phyloP scores from a whole-genome alignment of 83 land plant genomes.

The Picea engelmannii region DNA sequence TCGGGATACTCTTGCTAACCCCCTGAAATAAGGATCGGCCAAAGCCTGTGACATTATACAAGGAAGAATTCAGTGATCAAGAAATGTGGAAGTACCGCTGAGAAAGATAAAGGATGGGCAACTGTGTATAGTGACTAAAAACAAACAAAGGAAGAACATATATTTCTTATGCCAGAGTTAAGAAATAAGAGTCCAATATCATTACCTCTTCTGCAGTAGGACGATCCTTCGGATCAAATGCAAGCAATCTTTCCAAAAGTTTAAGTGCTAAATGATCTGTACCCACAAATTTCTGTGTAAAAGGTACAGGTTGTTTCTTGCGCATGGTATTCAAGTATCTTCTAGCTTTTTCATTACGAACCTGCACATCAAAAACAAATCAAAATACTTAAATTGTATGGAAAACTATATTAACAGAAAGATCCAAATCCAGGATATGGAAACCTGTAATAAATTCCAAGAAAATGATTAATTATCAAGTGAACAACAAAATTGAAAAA shows the following conservation, averaged over 20 bases:
- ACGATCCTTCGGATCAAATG: slow-evolving; percentile 46
- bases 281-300: slow-evolving; percentile 31
- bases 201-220: slow-evolving; percentile 43
- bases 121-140: not conserved
- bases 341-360: slow-evolving; percentile 61
- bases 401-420: not conserved
- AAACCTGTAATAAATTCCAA: too few relatives aligned
- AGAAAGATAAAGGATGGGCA: not conserved
- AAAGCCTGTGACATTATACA: slow-evolving; percentile 48
- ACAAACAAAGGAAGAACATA: not conserved
- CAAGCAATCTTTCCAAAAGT: slow-evolving; percentile 29
- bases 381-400: not conserved
- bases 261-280: slow-evolving; percentile 35
- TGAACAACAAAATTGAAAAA: too few relatives aligned
- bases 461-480: too few relatives aligned
- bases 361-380: too few relatives aligned
- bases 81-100: not conserved
- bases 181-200: not conserved
- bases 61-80: too few relatives aligned
- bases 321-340: slow-evolving; percentile 48
- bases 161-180: not conserved
- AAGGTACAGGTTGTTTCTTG: slow-evolving; percentile 37
- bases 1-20: slow-evolving; percentile 70
- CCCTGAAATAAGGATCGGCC: slow-evolving; percentile 87
- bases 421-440: too few relatives aligned